Evolutionary conservation across 768 basidiomycete genomes (phyloP), one percentile per base, ranked within the genome.

Genomic region (Boletus eberwhitei): DNA sequence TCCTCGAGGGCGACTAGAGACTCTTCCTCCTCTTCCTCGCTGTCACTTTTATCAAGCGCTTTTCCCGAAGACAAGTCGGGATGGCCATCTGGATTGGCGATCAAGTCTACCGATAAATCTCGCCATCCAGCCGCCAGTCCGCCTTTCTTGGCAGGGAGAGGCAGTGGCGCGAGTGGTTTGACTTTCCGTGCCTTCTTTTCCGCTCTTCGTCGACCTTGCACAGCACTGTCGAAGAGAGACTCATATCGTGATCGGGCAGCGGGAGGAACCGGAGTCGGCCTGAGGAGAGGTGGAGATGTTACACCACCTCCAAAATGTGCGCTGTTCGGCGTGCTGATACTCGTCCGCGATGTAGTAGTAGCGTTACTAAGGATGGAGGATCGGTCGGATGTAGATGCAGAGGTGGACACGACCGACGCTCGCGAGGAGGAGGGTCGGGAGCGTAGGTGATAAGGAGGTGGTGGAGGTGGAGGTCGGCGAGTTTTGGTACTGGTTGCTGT

Each of bases 41-140:
- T 41, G 31, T 50, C 57, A 37, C 37, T 62, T 26, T 59, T 55
- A 22, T 48, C 54, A 3, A 8, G 58, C 22, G 59, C 60, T 31
- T 64, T 56, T 32, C 36, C 53, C 48, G 44, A 24, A 43, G 63
- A 46, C 46, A 52, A 24, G 47, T 34, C 54, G 29, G 50, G 53
- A 48, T 69, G 65, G 36, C 73, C 75, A 34, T 75, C 77, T 3
- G 72, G 69, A 52, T 71, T 75, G 12, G 80, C 79, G 49, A 84
- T 82, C 49, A 85, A 69, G 65, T 89, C 88, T 29, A 88, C 81
- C 2, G 86, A 87, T 38, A 86, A 64, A 9, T 83, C 87, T 41
- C 87, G 75, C 89, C 89, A 92, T 3, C 89, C 89, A 4, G 81
- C 82, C 1, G 86, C 84, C 52, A 83, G 79, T 53, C 84, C 68